Percentiles rank a stretch among this genome's conserved stretches.
Evolutionary conservation across 257 asterid genomes (phyloP).

Genomic region (Primulina tabacum): DNA sequence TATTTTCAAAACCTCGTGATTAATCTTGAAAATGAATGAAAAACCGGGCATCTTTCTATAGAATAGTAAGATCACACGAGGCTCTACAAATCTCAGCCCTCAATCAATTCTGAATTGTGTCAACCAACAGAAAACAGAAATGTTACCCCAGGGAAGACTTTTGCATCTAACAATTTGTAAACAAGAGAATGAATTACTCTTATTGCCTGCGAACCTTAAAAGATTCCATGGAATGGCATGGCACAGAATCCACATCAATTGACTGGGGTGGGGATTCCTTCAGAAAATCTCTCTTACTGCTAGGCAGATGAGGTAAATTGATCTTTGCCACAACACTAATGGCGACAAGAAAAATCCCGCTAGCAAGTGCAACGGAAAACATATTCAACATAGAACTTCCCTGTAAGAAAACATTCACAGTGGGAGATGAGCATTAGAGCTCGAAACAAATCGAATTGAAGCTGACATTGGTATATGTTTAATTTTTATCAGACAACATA

Average conservation of each 20-base stretch:
- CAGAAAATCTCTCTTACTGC: constrained; percentile 35
- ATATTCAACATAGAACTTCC: constrained; percentile 51
- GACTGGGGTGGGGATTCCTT: constrained; percentile 32
- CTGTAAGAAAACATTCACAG: constrained; percentile 40
- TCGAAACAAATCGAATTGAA: constrained; percentile 1
- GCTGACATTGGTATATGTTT: neutral
- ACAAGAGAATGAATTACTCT: constrained; percentile 9
- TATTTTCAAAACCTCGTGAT: neutral
- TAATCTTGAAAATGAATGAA: constrained; percentile 11
- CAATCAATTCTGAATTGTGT: too few relatives aligned
- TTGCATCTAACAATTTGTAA: neutral
- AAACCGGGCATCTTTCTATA: neutral
- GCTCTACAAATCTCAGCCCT: too few relatives aligned
- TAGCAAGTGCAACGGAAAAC: constrained; percentile 46
- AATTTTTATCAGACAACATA: neutral
- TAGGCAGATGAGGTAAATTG: constrained; percentile 44
- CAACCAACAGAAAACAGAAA: too few relatives aligned
- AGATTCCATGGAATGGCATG: constrained; percentile 40
- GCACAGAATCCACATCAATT: constrained; percentile 33
- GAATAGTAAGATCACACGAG: neutral
- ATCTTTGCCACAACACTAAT: constrained; percentile 49
- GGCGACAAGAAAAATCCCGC: constrained; percentile 63
- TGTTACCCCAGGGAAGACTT: neutral
- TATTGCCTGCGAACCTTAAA: constrained; percentile 48
- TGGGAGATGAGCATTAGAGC: neutral